Evolutionary conservation across 2,329 filamentous ascomycete species (phyloP), one percentile per base, ranked within the genome.

Genomic region (Nemania bipapillata): DNA sequence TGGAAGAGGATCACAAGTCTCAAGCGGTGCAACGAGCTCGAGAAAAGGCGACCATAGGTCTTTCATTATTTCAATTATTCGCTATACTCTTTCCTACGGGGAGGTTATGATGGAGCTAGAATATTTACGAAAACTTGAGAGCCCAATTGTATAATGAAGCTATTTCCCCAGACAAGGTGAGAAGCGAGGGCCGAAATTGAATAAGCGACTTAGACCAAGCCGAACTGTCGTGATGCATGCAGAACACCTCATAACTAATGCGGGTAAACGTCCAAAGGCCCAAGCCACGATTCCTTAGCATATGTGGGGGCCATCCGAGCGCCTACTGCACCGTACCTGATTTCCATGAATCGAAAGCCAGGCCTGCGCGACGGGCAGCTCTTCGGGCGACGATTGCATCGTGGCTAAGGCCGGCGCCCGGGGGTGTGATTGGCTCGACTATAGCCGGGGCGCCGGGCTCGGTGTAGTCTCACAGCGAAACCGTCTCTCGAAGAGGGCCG

Each of bases 371-470:
- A 40, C 11, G 24, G 45, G n/a, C 47, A 28, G 35, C n/a, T 30
- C 20, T 26, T n/a, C 30, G 32, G 30, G 32, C 30, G 47, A 53
- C 45, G 3, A 61, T 24, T 15, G 7, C 58, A 28, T 61, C 47
- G 42, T 20, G 8, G 28, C 30, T 37, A 53, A 50, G 9, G 30
- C 45, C 47, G 30, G 57, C 47, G 32, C 45, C 47, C 7, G 22
- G 57, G 45, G 45, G n/a, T 30, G 17, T 60, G 57, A 60, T 60
- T 60, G 57, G 57, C 57, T 60, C 57, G 57, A 60, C 57, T 60
- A 60, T 50, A 60, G 45, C 45, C 47, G 47, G 45, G 20, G 12
- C 11, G 12, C 57, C 5, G 47, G n/a, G 5, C 32, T 60, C 57
- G 57, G 57, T 60, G 30, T 40, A 52, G 47, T 40, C 47, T 60